A percentile compares a stretch with the other conserved stretches of the same genome.
phyloP scores from a whole-genome alignment of 2,329 filamentous ascomycete genomes.

The Amesomyces nigricolor region DNA sequence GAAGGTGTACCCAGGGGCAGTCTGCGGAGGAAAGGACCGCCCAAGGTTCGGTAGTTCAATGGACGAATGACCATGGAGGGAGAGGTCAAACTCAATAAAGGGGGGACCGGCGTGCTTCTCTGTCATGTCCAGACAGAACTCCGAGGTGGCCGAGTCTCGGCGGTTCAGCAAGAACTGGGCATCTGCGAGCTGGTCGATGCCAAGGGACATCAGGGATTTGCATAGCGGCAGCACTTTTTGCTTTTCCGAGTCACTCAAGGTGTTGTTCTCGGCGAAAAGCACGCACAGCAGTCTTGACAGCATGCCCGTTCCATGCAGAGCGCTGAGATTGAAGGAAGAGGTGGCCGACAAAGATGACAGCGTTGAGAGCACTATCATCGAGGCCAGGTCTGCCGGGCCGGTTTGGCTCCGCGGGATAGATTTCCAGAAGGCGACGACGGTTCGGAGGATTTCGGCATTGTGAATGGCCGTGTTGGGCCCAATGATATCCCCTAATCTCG shows the following conservation, averaged over 20 bases:
- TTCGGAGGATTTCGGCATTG: slow-evolving; percentile 58
- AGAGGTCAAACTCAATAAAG: slow-evolving; percentile 91
- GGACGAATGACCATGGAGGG: slow-evolving; percentile 79
- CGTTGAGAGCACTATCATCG: slow-evolving; percentile 60
- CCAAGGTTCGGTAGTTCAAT: slow-evolving; percentile 85
- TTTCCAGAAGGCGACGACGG: slow-evolving; percentile 59
- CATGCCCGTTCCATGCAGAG: slow-evolving; percentile 67
- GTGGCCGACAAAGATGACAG: slow-evolving; percentile 52
- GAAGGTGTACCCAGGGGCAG: slow-evolving; percentile 81
- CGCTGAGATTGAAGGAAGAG: slow-evolving; percentile 64
- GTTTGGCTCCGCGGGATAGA: slow-evolving; percentile 48
- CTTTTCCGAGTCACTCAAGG: slow-evolving; percentile 51
- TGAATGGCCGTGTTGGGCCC: slow-evolving; percentile 47
- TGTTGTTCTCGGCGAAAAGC: slow-evolving; percentile 49
- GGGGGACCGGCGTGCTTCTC: slow-evolving; percentile 70
- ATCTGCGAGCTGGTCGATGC: slow-evolving; percentile 75
- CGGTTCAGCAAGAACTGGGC: slow-evolving; percentile 65
- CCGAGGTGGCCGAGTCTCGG: slow-evolving; percentile 49
- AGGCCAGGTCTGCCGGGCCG: slow-evolving; percentile 45
- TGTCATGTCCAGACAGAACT: slow-evolving; percentile 69
- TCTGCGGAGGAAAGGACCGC: slow-evolving; percentile 74
- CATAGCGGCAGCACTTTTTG: slow-evolving; percentile 61
- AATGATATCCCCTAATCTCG: slow-evolving; percentile 44
- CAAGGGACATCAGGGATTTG: slow-evolving; percentile 63
- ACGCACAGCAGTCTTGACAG: slow-evolving; percentile 60